phyloP scores from a whole-genome alignment of 441 rosid species.

The Macaranga tanarius region DNA sequence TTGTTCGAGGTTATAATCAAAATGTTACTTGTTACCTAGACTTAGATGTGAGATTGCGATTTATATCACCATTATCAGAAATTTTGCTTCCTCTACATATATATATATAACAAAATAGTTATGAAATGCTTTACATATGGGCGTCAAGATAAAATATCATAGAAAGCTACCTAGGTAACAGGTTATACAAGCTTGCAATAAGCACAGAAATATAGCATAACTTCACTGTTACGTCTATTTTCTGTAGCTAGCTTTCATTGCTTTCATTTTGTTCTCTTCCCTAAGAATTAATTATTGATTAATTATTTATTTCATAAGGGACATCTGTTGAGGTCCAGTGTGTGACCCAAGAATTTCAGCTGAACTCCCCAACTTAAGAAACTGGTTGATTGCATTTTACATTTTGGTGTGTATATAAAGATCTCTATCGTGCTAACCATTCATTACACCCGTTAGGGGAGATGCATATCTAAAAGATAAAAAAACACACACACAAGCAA shows the following conservation, averaged over 20 bases:
- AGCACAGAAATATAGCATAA: neutral
- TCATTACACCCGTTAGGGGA: conserved; percentile 21
- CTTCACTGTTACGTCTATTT: conserved; percentile 6
- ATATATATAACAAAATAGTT: too few species aligned
- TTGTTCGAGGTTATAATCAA: neutral
- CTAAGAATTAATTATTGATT: conserved; percentile 19
- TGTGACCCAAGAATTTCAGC: neutral
- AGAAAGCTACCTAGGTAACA: neutral
- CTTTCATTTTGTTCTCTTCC: conserved; percentile 14
- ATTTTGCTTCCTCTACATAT: too few species aligned
- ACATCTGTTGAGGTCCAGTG: neutral
- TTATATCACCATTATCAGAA: too few species aligned
- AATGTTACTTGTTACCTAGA: neutral
- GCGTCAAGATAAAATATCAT: too few species aligned
- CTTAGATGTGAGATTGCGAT: neutral
- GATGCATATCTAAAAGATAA: conserved; percentile 18
- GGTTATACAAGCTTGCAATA: neutral
- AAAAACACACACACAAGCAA: too few species aligned
- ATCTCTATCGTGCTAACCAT: conserved; percentile 18
- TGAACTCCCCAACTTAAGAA: conserved; percentile 11
- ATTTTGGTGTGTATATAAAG: neutral
- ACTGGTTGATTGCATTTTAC: conserved; percentile 21
- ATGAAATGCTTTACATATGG: too few species aligned
- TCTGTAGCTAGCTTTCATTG: conserved; percentile 6
- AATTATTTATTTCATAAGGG: conserved; percentile 6